Base-by-base conservation (phyloP, 1,284 basidiomycete species). In the Peniophora sp. region DNA sequence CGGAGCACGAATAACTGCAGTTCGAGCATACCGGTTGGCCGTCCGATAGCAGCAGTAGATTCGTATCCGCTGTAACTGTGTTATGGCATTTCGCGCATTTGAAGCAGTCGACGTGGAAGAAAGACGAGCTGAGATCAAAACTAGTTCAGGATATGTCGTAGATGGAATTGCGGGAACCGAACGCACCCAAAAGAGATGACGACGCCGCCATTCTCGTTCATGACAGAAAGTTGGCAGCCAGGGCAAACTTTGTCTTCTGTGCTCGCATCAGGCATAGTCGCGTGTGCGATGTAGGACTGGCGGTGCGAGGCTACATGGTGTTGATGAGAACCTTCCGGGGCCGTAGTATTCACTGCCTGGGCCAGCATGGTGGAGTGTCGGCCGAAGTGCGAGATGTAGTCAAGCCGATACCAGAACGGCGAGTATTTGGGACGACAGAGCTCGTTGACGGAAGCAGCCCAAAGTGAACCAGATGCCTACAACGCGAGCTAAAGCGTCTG, bases 11-110 rank as follows among this genome's bases (percentile, higher is more conserved):
- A 72, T 99, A 99, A 11, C 93, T 96, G 75, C 96, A 99, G 60
- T 94, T 88, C 22, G 92, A 88, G 65, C 96, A 99, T 49, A 99
- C 94, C 34, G 97, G 96, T 35, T 90, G 93, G 18, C 96, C 96
- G 66, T 99, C 96, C 24, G 94, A 95, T 47, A 99, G 84, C 10
- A 99, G 75, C 22, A 99, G 80, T 20, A 99, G 79, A 69, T 97
- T 98, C 39, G 95, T 97, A 66, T 98, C 96, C 32, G 95, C 86
- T 35, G 85, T 88, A 56, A 91, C 88, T 63, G 85, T 79, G 64
- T 88, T 76, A 51, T 73, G 71, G 62, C 88, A 91, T 68, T 91
- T 91, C 41, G 88, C 88, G 60, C 88, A 91, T 60, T 83, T 88
- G 73, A 91, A 91, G 65, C 85, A 88, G 64, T 86, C 82, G 54